Conservation (phyloP, 768 basidiomycete species). For the Pleurotus sapidus region DNA sequence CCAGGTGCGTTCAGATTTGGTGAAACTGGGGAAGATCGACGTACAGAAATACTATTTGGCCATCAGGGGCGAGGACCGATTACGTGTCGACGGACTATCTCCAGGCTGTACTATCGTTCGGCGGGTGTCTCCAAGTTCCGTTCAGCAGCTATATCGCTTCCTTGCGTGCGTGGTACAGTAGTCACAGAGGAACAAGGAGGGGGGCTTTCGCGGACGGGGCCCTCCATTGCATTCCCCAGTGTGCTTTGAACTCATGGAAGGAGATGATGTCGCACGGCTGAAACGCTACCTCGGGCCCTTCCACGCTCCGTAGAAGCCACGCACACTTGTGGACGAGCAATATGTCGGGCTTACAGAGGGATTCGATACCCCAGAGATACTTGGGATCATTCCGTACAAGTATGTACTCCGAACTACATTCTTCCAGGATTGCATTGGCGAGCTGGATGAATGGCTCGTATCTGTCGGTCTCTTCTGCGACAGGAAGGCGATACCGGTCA, state of each 20-base stretch:
- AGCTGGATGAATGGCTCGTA: neutral
- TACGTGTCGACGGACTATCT: conserved; percentile 17
- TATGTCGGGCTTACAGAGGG: conserved; percentile 1
- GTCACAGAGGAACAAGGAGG: too few species aligned
- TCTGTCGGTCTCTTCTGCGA: neutral
- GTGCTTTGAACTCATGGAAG: conserved; percentile 6
- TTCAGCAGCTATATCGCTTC: neutral
- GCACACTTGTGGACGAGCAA: neutral
- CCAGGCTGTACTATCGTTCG: conserved; percentile 18
- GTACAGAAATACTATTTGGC: too few species aligned
- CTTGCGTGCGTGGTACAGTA: neutral
- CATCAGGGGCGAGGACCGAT: too few species aligned
- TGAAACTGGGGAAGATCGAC: conserved; percentile 1
- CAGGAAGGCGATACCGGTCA: neutral
- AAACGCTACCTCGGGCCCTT: conserved; percentile 5
- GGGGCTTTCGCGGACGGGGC: too few species aligned
- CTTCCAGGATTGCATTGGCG: neutral
- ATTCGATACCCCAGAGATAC: neutral
- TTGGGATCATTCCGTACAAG: conserved; percentile 8
- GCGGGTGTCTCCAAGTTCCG: neutral
- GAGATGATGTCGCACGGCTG: neutral
- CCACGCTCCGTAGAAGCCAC: neutral
- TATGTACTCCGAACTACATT: neutral
- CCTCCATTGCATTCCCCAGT: too few species aligned
- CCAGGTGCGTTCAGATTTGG: neutral